Conservation (phyloP, 208 protist genomes). For the Sergeia podlipaevii region DNA sequence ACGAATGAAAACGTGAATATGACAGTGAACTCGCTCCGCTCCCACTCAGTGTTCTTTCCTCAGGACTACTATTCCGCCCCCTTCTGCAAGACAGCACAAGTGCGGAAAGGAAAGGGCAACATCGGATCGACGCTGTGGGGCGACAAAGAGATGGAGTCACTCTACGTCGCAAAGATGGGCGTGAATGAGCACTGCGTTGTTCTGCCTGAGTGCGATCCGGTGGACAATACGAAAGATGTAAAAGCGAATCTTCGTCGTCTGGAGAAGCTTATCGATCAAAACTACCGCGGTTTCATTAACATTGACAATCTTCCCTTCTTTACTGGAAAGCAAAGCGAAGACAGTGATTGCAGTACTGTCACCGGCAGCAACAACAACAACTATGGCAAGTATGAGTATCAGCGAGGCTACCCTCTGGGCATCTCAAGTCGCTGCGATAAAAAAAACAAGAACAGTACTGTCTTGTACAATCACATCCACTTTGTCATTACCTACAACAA, state of each 20-base stretch:
- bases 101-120: slow-evolving; percentile 19
- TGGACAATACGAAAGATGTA: slow-evolving; percentile 24
- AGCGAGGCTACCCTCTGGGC: slow-evolving; percentile 75
- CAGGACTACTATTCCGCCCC: slow-evolving; percentile 65
- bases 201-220: slow-evolving; percentile 39
- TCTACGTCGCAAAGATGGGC: slow-evolving; percentile 62
- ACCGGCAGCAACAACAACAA: slow-evolving; percentile 11
- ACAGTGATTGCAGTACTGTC: slow-evolving; percentile 11
- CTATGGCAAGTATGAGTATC: slow-evolving; percentile 19
- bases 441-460: slow-evolving; percentile 11
- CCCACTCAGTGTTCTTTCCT: slow-evolving; percentile 56
- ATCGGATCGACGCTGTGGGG: slow-evolving; percentile 81
- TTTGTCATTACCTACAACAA: slow-evolving; percentile 75
- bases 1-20: slow-evolving; percentile 37
- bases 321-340: slow-evolving; percentile 3
- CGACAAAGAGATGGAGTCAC: slow-evolving; percentile 66
- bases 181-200: slow-evolving; percentile 31
- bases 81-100: slow-evolving; percentile 39
- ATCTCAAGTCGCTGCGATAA: slow-evolving; percentile 34
- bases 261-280: slow-evolving; percentile 51
- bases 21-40: slow-evolving; percentile 70
- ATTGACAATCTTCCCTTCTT: slow-evolving; percentile 83
- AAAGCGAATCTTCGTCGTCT: slow-evolving; percentile 10
- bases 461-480: slow-evolving; percentile 80
- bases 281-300: slow-evolving; percentile 82